Conservation (phyloP, 352 stramenopile genomes). For the Plasmopara viticola region DNA sequence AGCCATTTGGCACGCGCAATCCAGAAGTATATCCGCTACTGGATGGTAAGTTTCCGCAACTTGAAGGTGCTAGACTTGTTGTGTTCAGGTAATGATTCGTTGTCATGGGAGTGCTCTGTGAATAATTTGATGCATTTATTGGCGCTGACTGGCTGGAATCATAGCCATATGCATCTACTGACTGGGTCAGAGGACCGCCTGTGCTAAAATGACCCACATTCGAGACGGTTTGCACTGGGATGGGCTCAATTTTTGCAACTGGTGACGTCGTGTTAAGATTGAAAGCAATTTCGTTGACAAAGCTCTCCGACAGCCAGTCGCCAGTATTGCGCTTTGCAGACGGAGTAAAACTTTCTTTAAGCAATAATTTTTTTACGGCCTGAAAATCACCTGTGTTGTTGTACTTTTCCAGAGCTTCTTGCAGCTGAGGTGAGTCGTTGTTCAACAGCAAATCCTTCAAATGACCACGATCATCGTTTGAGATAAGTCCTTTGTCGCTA, state of each 20-base stretch:
- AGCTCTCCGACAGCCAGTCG: constrained; percentile 68
- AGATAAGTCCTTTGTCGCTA: constrained; percentile 66
- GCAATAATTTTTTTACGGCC: constrained; percentile 57
- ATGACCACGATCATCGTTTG: constrained; percentile 54
- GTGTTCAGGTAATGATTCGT: constrained; percentile 25
- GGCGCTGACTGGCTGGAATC: constrained; percentile 16
- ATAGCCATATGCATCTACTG: constrained; percentile 29
- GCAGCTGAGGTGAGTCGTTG: constrained; percentile 65
- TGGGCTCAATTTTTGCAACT: constrained; percentile 14
- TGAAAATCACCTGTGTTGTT: constrained; percentile 77
- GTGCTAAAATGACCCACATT: constrained; percentile 13
- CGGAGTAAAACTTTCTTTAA: constrained; percentile 56
- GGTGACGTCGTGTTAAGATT: constrained; percentile 35
- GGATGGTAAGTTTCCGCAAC: constrained; percentile 11
- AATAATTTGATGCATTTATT: constrained; percentile 18
- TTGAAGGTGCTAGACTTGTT: constrained; percentile 13
- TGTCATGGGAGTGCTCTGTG: constrained; percentile 27
- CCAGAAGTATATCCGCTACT: constrained; percentile 21
- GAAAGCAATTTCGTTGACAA: constrained; percentile 67
- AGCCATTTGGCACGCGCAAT: constrained; percentile 16
- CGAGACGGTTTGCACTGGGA: constrained; percentile 16
- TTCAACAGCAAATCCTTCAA: constrained; percentile 76
- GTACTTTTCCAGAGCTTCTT: constrained; percentile 70
- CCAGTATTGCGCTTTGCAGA: constrained; percentile 62
- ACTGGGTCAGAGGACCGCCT: constrained; percentile 9